A percentile compares a stretch with the other conserved stretches of the same genome.
Evolutionary conservation across 805 yeast genomes (phyloP).

Genomic region (Peterozyma xylosa): DNA sequence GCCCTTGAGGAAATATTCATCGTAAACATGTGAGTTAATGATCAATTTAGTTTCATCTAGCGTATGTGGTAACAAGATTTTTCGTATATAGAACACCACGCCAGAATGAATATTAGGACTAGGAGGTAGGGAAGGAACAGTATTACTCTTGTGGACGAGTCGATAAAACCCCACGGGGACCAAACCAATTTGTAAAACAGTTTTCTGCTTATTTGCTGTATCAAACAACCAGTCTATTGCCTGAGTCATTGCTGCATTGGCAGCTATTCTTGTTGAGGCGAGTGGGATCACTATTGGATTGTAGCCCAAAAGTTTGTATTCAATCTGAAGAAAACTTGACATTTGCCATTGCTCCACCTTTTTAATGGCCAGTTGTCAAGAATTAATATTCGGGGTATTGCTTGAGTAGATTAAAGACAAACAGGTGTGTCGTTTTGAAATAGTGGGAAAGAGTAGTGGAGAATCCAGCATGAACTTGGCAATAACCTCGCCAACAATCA

Average conservation of each 20-base stretch:
- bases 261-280: slow-evolving; percentile 61
- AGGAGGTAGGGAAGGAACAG: slow-evolving; percentile 57
- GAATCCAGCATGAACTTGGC: slow-evolving; percentile 56
- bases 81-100: slow-evolving; percentile 36
- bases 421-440: slow-evolving; percentile 14
- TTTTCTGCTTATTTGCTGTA: slow-evolving; percentile 22
- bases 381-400: slow-evolving; percentile 40
- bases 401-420: slow-evolving; percentile 24
- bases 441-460: slow-evolving; percentile 23
- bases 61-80: slow-evolving; percentile 27
- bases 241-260: slow-evolving; percentile 34
- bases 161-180: slow-evolving; percentile 18
- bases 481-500: neutral
- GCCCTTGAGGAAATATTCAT: no score
- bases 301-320: slow-evolving; percentile 45
- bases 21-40: no score
- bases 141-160: slow-evolving; percentile 47
- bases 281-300: slow-evolving; percentile 48
- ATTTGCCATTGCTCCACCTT: slow-evolving; percentile 68
- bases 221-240: slow-evolving; percentile 47
- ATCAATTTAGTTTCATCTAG: slow-evolving; percentile 7
- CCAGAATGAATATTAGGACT: slow-evolving; percentile 40
- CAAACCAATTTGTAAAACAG: slow-evolving; percentile 5
- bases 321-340: slow-evolving; percentile 56
- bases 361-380: slow-evolving; percentile 63